phyloP scores from a whole-genome alignment of 2,329 filamentous ascomycete genomes.

The Rhynchosporium agropyri region DNA sequence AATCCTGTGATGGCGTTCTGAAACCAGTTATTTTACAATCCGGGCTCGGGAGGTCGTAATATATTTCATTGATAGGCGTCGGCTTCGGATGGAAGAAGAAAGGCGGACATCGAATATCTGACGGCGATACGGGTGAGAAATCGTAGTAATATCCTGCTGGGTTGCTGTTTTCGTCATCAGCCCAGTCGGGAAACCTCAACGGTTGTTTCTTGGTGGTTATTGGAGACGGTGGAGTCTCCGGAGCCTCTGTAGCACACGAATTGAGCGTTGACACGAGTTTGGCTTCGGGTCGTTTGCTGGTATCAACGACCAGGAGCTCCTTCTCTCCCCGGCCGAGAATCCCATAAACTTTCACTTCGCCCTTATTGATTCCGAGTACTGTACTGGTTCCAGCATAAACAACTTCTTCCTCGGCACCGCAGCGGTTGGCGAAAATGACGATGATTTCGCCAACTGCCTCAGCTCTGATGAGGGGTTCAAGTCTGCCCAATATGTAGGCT shows the following conservation, averaged over 20 bases:
- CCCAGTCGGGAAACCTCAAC: not conserved
- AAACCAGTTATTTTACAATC: not conserved
- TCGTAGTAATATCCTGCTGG: not conserved
- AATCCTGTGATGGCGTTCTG: not conserved
- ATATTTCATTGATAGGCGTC: not conserved
- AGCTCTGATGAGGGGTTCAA: constrained; percentile 64
- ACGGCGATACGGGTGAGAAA: constrained; percentile 12
- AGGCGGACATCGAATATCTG: not conserved
- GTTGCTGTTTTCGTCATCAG: not conserved
- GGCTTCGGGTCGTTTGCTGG: constrained; percentile 32
- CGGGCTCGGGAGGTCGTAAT: not conserved
- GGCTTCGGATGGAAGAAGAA: not conserved
- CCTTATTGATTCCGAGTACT: constrained; percentile 66
- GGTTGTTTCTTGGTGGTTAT: not conserved
- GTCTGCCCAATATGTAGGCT: constrained; percentile 72
- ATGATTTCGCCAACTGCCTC: constrained; percentile 61
- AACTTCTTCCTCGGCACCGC: constrained; percentile 65
- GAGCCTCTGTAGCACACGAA: constrained; percentile 18
- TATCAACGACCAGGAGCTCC: constrained; percentile 69
- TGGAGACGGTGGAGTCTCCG: not conserved
- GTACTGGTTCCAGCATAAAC: constrained; percentile 76
- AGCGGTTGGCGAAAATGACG: constrained; percentile 71
- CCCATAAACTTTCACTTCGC: constrained; percentile 69
- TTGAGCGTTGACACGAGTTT: constrained; percentile 35
- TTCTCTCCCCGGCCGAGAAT: constrained; percentile 72